phyloP scores from a whole-genome alignment of 2,329 filamentous ascomycete genomes.

The Exophiala oligosperma region DNA sequence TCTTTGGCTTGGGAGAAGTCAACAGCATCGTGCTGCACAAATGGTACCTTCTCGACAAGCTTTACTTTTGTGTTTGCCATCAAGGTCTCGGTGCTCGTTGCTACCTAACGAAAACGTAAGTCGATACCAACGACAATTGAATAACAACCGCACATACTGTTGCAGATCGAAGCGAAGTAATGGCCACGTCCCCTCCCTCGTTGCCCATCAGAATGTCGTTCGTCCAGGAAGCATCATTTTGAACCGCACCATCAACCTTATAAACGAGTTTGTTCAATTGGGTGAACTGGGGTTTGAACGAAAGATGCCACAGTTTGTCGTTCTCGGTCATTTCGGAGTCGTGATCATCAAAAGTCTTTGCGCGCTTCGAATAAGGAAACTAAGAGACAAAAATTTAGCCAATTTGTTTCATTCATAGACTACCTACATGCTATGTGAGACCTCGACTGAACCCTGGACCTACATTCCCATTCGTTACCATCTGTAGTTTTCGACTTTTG shows the following conservation, averaged over 20 bases:
- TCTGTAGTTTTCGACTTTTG: neutral
- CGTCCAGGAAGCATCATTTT: conserved; percentile 5
- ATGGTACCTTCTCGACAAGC: conserved; percentile 60
- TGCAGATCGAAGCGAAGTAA: conserved; percentile 17
- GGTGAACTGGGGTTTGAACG: conserved; percentile 46
- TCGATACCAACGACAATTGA: neutral
- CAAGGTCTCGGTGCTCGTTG: conserved; percentile 15
- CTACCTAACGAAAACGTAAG: conserved; percentile 7
- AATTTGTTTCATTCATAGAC: conserved; percentile 41
- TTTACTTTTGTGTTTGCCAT: conserved; percentile 38
- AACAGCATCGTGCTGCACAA: conserved; percentile 35
- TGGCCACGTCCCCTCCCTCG: conserved; percentile 1
- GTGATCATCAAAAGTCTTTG: conserved; percentile 65
- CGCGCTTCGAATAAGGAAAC: conserved; percentile 83
- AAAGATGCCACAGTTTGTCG: conserved; percentile 70
- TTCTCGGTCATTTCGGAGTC: conserved; percentile 57
- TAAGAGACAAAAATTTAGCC: conserved; percentile 51
- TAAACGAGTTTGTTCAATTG: conserved; percentile 19
- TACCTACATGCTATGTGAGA: conserved; percentile 41
- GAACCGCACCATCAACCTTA: conserved; percentile 5
- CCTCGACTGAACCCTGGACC: conserved; percentile 24
- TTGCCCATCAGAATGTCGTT: conserved; percentile 6
- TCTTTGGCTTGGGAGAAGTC: conserved; percentile 35
- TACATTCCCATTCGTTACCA: conserved; percentile 12
- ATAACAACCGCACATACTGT: conserved; percentile 1